Percentiles rank a stretch among this genome's conserved stretches.
Evolutionary conservation across 2,329 filamentous ascomycete genomes (phyloP).

Genomic region (Stemphylium vesicarium): DNA sequence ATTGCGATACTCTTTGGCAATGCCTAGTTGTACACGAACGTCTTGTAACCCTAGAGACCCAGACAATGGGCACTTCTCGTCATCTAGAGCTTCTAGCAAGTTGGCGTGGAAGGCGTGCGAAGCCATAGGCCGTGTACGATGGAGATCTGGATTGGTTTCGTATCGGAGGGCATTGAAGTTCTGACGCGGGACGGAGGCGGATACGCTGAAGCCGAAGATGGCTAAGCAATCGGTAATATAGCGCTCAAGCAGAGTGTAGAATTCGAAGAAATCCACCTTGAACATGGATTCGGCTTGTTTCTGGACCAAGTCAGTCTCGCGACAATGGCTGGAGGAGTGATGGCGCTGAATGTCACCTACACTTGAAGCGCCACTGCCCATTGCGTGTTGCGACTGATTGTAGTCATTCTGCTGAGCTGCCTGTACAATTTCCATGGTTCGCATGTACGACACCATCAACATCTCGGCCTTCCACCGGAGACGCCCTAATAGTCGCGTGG

Average conservation of each 20-base stretch:
- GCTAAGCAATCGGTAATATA: constrained; percentile 71
- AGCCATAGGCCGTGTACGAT: constrained; percentile 27
- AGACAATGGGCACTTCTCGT: constrained; percentile 63
- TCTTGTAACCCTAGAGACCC: constrained; percentile 61
- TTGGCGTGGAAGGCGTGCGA: constrained; percentile 72
- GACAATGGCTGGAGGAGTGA: not conserved
- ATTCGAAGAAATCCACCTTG: constrained; percentile 80
- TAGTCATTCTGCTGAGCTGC: constrained; percentile 22
- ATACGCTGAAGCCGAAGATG: constrained; percentile 65
- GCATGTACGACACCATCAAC: constrained; percentile 37
- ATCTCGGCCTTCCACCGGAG: constrained; percentile 47
- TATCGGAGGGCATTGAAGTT: constrained; percentile 42
- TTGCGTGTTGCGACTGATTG: constrained; percentile 15
- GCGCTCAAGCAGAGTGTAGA: constrained; percentile 74
- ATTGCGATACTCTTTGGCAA: constrained; percentile 74
- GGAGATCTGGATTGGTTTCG: constrained; percentile 38
- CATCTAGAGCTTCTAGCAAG: constrained; percentile 67
- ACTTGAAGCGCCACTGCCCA: constrained; percentile 25
- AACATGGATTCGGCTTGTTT: constrained; percentile 63
- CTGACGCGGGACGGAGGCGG: constrained; percentile 21
- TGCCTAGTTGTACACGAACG: constrained; percentile 64
- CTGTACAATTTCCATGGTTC: constrained; percentile 35
- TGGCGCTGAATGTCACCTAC: constrained; percentile 16
- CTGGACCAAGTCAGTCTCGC: constrained; percentile 20
- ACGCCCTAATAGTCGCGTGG: constrained; percentile 33